These are phyloP conservation scores for Kwoniella shivajii DNA, from an alignment of 1,284 basidiomycete genomes.

Conservation along the genomic window DNA sequence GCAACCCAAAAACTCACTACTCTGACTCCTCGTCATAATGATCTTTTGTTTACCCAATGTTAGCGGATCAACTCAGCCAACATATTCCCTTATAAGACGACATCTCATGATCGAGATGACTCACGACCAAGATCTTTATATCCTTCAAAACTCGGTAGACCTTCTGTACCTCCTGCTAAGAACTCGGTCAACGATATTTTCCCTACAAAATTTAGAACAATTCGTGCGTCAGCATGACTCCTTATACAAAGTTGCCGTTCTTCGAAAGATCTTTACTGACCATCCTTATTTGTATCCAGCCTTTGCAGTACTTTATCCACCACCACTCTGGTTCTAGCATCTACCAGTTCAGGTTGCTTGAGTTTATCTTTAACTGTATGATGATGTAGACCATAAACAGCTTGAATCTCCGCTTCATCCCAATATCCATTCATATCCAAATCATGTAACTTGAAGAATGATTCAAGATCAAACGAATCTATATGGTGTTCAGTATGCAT, in stretches of 20 bases:
- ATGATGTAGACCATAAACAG: constrained; percentile 94
- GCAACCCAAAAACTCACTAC: no score
- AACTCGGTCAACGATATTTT: constrained; percentile 79
- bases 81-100: no score
- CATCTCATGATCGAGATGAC: constrained; percentile 19
- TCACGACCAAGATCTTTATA: constrained; percentile 89
- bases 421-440: constrained; percentile 75
- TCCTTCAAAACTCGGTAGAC: constrained; percentile 83
- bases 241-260: neutral
- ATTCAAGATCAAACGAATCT: constrained; percentile 51
- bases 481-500: constrained; percentile 55
- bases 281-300: constrained; percentile 80
- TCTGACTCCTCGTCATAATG: constrained; percentile 58
- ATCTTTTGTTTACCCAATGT: no score
- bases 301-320: constrained; percentile 71
- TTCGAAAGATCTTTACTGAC: constrained; percentile 27
- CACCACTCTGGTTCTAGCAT: constrained; percentile 81
- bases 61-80: no score
- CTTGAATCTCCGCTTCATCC: constrained; percentile 81
- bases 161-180: constrained; percentile 69
- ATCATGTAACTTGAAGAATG: constrained; percentile 72
- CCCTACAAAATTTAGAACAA: constrained; percentile 39
- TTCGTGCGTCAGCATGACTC: neutral
- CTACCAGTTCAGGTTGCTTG: constrained; percentile 75
- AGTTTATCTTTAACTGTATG: constrained; percentile 86